Evolutionary conservation across 2,329 filamentous ascomycete genomes (phyloP).

Genomic region (Phaeosphaeriaceae sp.): DNA sequence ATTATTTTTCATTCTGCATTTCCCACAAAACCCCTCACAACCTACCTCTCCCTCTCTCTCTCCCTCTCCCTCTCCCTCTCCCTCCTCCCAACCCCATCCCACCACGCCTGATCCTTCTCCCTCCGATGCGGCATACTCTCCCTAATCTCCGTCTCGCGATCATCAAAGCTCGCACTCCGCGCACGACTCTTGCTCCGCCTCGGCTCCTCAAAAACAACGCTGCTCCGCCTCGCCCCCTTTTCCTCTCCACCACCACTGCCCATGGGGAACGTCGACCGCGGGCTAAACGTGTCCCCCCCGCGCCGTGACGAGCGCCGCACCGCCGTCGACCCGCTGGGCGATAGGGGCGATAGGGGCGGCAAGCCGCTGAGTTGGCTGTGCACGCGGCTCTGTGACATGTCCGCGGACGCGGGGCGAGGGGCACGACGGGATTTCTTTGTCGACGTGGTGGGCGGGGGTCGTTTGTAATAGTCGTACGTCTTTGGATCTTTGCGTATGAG

Average conservation of each 20-base stretch:
- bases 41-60: too few species aligned
- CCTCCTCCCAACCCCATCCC: slow-evolving; percentile 37
- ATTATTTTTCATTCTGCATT: too few species aligned
- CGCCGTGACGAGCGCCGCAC: too few species aligned
- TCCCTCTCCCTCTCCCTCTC: neutral
- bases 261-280: slow-evolving; percentile 26
- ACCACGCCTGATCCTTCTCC: slow-evolving; percentile 44
- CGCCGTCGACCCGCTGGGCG: too few species aligned
- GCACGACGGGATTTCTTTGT: slow-evolving; percentile 21
- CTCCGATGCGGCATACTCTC: slow-evolving; percentile 44
- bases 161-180: slow-evolving; percentile 34
- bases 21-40: too few species aligned
- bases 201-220: slow-evolving; percentile 10
- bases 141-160: slow-evolving; percentile 40
- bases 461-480: slow-evolving; percentile 50
- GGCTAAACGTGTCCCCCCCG: slow-evolving; percentile 32
- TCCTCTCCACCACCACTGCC: too few species aligned
- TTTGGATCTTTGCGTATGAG: slow-evolving; percentile 50
- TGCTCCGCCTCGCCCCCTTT: slow-evolving; percentile 16
- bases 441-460: slow-evolving; percentile 39
- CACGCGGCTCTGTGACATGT: slow-evolving; percentile 11
- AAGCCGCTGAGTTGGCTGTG: slow-evolving; percentile 11
- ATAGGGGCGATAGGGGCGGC: too few species aligned
- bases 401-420: slow-evolving; percentile 22
- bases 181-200: slow-evolving; percentile 27